Base-by-base conservation (phyloP, 352 stramenopile genomes). In the Pythium pyrilobum region DNA sequence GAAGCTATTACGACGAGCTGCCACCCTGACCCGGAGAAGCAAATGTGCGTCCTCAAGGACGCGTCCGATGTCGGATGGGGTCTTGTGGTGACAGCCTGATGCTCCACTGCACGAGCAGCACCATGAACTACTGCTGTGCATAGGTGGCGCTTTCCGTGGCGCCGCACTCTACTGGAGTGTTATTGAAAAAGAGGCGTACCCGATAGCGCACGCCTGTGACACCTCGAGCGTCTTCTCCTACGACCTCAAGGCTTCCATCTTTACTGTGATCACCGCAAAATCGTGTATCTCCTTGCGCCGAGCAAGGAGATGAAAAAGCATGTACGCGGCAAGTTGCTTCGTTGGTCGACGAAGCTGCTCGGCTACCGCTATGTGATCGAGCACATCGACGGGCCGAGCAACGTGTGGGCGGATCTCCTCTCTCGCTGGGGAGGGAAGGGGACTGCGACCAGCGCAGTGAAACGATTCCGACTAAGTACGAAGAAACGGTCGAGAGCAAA, bases 131-230 rank as follows among this genome's bases (percentile, higher is more conserved):
- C 28, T 67, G 23, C 25, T 51, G 2, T 67, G 42, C 23, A 18
- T 59, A 10, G 47, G 60, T 25, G 56, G 54, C 12, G 39, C 52
- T 6, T 67, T 67, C 36, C 34, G 5, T 20, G 52, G 59, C 5
- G 16, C 52, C 3, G 40, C 52, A 23, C 4, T 27, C 5, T 13
- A 61, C 9, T 69, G 62, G 62, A 51, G 21, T 29, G 49, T 66
- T 21, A 64, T 66, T 39, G 61, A 65, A 32, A 64, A 65, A 48
- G 55, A 69, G 50, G 42, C 33, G 0, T 63, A 64, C 46, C 59
- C 56, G 3, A 66, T 70, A 47, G 40, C 48, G 9, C 39, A 34
- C 23, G 41, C 57, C 16, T 69, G 62, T 25, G 52, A 63, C 48
- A 61, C 5, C 46, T 67, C 0, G 44, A 67, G 23, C 56, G 61